Conservation (phyloP, 495 filamentous ascomycete species). For the Aspergillus coremiiformis region DNA sequence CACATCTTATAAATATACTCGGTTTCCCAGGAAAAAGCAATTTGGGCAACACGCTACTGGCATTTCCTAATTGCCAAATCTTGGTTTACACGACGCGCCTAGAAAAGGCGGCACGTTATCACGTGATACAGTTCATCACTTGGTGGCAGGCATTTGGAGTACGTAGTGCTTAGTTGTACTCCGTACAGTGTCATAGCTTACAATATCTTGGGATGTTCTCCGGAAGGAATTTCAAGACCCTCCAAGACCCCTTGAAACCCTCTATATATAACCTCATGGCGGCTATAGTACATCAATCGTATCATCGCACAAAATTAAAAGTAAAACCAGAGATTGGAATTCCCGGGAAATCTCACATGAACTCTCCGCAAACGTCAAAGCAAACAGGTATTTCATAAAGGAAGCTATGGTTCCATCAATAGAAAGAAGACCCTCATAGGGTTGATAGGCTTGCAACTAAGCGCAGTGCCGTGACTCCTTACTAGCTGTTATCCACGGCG, state of each 20-base stretch:
- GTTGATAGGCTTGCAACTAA: neutral
- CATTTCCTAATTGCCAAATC: neutral
- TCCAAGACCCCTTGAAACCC: neutral
- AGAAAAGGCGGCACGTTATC: slow-evolving; percentile 6
- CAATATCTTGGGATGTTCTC: neutral
- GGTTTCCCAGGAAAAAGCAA: neutral
- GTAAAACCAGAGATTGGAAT: slow-evolving; percentile 4
- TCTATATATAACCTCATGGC: slow-evolving; percentile 13
- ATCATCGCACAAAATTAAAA: slow-evolving; percentile 6
- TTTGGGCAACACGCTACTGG: neutral
- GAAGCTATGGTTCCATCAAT: neutral
- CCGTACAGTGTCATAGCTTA: neutral
- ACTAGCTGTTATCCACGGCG: neutral
- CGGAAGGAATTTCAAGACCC: neutral
- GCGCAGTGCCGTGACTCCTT: neutral
- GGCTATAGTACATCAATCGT: slow-evolving; percentile 20
- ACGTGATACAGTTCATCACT: too few relatives aligned
- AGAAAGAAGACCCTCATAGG: neutral
- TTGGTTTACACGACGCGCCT: slow-evolving; percentile 5
- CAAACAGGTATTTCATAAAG: slow-evolving; percentile 10
- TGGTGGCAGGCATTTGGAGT: too few relatives aligned
- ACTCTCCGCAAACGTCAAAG: slow-evolving; percentile 7
- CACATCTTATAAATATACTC: slow-evolving; percentile 8
- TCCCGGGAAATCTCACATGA: slow-evolving; percentile 3
- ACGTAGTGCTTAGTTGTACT: neutral